Evolutionary conservation across 148 eudicot species (phyloP), one percentile per base, ranked within the genome.

Genomic region (Amaranthus cruentus): DNA sequence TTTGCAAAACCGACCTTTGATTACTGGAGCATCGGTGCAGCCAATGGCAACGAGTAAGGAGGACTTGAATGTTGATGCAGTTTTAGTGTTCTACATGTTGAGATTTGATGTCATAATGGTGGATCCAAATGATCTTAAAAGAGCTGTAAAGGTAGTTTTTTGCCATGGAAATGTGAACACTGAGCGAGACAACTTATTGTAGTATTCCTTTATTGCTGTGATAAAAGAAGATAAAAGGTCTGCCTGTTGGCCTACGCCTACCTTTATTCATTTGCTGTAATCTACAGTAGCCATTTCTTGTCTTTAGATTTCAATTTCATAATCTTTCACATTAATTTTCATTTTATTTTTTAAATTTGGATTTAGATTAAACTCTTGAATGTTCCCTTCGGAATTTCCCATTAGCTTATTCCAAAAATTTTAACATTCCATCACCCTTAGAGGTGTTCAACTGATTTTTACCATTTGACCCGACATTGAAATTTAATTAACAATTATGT

Each of bases 1-100:
- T 38, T n/a, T 15, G 47, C 57, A 49, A 75, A 75, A 49, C 71
- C 8, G 68, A 57, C 55, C 65, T 42, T 65, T 14, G 12, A 59
- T 59, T 56, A 15, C 71, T 7, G 7, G 70, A 44, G 44, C 43
- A 55, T 18, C 28, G 6, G 44, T 51, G 44, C 9, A 13, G 54
- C 55, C 6, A 14, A 13, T 8, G 44, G 54, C 55, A 13, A 14
- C 15, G 60, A 21, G 9, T 60, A 5, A 60, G 63, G 44, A 5
- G 11, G 12, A 28, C 44, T 44, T 18, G 28, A 60, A 11, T 49
- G 70, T 67, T 55, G 28, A 59, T 59, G 63, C 63, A 59, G 43
- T 59, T 59, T 18, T 2, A 55, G 12, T 21, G 18, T 59, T 18
- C 28, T 21, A 59, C 6, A 15, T 60, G 63, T 60, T 28, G 11